Base-by-base conservation (phyloP, 78 protist genomes). In the Dictyostelium purpureum region DNA sequence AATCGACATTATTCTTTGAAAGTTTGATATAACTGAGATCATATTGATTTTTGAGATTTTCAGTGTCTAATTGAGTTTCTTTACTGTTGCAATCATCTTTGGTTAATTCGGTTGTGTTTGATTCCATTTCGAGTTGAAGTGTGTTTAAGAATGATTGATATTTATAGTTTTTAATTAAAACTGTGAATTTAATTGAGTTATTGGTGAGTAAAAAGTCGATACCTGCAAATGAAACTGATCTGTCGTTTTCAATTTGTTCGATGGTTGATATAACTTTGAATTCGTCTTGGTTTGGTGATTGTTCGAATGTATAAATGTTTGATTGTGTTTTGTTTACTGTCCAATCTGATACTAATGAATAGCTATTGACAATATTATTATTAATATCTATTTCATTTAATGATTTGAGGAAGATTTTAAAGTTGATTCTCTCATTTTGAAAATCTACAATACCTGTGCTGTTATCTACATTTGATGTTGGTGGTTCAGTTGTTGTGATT, bases 21-120 rank as follows among this genome's bases (percentile, higher is more conserved):
- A 82, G 69, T 28, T 63, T 56, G 0, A 82, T 31, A 40, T 82
- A 82, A 28, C 56, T 70, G 45, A 82, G 37, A 43, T 77, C 38
- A 26, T 12, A 67, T 38, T 67, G 11, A 11, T 35, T 35, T 10
- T 57, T 35, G 21, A 26, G 37, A 9, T 57, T 57, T 6, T 54
- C 28, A 14, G 70, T 61, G 12, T 61, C 70, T 4, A 61, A 24
- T 16, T 61, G 24, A 24, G 37, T 57, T 26, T n/a, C 35, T 57
- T 57, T n/a, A 1, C 26, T 24, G 26, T 57, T 57, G 11, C 66
- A 57, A 26, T 57, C 1, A 57, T 57, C 35, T 56, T 24, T 11
- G 6, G n/a, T n/a, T 26, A 11, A 26, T 26, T n/a, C n/a, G n/a
- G n/a, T n/a, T n/a, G 66, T 24, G 3, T 6, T 35, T 33, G 73